phyloP scores from a whole-genome alignment of 495 filamentous ascomycete species.

The Xylaria castorea region DNA sequence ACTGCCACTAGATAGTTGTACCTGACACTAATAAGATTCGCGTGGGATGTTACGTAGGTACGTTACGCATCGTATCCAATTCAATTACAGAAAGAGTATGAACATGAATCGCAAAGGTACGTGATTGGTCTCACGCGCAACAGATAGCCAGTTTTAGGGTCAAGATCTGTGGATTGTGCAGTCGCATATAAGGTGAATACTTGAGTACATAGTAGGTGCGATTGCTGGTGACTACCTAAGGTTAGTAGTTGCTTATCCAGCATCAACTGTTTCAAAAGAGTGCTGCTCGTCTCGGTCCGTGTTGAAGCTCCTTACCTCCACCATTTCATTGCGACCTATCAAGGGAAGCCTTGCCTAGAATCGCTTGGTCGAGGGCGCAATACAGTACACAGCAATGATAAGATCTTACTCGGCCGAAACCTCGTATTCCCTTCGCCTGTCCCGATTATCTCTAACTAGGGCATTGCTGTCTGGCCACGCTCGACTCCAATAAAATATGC shows the following conservation, averaged over 20 bases:
- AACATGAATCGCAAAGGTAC: neutral
- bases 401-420: constrained; percentile 8
- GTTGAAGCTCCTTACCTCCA: neutral
- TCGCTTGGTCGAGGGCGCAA: constrained; percentile 1
- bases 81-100: neutral
- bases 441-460: neutral
- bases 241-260: neutral
- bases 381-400: neutral
- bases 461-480: neutral
- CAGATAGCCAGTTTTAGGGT: neutral
- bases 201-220: neutral
- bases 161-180: neutral
- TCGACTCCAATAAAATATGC: constrained; percentile 20
- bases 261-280: neutral
- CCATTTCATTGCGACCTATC: neutral
- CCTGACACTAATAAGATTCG: constrained; percentile 2
- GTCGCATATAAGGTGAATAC: neutral
- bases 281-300: constrained; percentile 2
- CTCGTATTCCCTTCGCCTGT: constrained; percentile 17
- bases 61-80: neutral
- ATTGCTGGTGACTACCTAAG: neutral
- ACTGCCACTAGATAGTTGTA: neutral
- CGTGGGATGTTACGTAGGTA: neutral
- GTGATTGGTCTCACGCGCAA: neutral
- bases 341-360: neutral